A percentile compares a stretch with the other conserved stretches of the same genome.
phyloP scores from a whole-genome alignment of 2,329 filamentous ascomycete genomes.

The Fusarium sp. region DNA sequence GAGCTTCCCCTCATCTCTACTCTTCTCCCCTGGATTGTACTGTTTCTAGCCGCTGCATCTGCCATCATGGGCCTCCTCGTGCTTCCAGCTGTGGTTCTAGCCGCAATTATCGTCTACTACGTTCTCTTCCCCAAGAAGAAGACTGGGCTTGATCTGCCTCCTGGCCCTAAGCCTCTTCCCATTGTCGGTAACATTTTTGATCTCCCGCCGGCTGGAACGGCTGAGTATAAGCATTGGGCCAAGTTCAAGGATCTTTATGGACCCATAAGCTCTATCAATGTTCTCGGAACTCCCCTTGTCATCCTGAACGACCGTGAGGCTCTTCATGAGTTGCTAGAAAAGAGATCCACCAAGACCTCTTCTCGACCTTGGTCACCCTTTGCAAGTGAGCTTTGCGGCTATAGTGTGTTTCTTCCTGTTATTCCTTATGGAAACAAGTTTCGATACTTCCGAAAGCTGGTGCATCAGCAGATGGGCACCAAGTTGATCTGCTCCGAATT shows the following conservation, averaged over 20 bases:
- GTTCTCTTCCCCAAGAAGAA: constrained; percentile 17
- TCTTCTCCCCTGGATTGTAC: neutral
- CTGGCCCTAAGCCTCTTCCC: constrained; percentile 62
- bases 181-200: constrained; percentile 64
- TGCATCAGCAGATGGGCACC: constrained; percentile 50
- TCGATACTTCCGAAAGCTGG: constrained; percentile 45
- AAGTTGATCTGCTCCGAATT: constrained; percentile 34
- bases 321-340: constrained; percentile 54
- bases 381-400: constrained; percentile 44
- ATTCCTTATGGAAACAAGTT: constrained; percentile 36
- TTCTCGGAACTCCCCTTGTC: constrained; percentile 56
- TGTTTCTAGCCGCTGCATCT: neutral
- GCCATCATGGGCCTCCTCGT: constrained; percentile 23
- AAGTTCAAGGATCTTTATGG: constrained; percentile 56
- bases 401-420: constrained; percentile 23
- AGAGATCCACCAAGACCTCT: constrained; percentile 51
- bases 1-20: neutral
- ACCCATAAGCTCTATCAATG: constrained; percentile 55
- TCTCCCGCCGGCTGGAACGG: constrained; percentile 54
- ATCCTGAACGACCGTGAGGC: constrained; percentile 55
- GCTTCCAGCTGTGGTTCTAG: constrained; percentile 22
- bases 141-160: constrained; percentile 50
- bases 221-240: constrained; percentile 57
- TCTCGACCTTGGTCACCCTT: constrained; percentile 45
- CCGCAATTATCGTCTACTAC: constrained; percentile 22